Percentiles rank a stretch among this genome's conserved stretches.
Conservation (phyloP, 2,329 filamentous ascomycete genomes). For the Xylariaceae sp. region DNA sequence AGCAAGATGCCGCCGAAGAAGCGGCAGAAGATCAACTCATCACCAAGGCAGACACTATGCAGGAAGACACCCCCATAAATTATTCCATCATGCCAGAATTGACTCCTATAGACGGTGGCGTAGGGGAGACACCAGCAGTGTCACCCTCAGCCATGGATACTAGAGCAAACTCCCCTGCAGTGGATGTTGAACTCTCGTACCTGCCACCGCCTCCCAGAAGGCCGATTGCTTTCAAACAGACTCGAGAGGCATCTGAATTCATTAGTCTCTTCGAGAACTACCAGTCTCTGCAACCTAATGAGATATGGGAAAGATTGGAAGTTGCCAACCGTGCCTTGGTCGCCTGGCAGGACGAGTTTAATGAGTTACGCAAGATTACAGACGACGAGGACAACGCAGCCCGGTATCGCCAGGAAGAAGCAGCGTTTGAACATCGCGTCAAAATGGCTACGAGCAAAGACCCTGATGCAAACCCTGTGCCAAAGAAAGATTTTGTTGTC, state of each 20-base stretch:
- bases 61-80: slow-evolving; percentile 37
- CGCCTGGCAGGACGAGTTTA: slow-evolving; percentile 63
- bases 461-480: slow-evolving; percentile 51
- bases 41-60: slow-evolving; percentile 22
- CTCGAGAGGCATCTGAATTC: slow-evolving; percentile 59
- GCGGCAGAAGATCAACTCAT: slow-evolving; percentile 15
- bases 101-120: slow-evolving; percentile 34
- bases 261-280: slow-evolving; percentile 55
- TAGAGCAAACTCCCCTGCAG: slow-evolving; percentile 46
- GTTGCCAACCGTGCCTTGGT: slow-evolving; percentile 54
- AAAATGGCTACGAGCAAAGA: slow-evolving; percentile 52
- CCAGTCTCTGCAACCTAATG: slow-evolving; percentile 55
- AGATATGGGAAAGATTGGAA: slow-evolving; percentile 54
- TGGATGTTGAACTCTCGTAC: slow-evolving; percentile 32
- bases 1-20: slow-evolving; percentile 23
- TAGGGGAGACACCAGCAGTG: slow-evolving; percentile 44
- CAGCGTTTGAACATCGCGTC: slow-evolving; percentile 48
- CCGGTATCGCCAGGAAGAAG: slow-evolving; percentile 56
- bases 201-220: slow-evolving; percentile 29
- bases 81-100: slow-evolving; percentile 34
- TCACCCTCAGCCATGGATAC: slow-evolving; percentile 40
- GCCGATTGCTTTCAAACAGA: slow-evolving; percentile 56
- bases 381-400: slow-evolving; percentile 65
- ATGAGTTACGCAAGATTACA: slow-evolving; percentile 55
- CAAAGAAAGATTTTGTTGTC: slow-evolving; percentile 61